Evolutionary conservation across 164 flowering plant genomes (phyloP).

Genomic region (Annona squamosa): DNA sequence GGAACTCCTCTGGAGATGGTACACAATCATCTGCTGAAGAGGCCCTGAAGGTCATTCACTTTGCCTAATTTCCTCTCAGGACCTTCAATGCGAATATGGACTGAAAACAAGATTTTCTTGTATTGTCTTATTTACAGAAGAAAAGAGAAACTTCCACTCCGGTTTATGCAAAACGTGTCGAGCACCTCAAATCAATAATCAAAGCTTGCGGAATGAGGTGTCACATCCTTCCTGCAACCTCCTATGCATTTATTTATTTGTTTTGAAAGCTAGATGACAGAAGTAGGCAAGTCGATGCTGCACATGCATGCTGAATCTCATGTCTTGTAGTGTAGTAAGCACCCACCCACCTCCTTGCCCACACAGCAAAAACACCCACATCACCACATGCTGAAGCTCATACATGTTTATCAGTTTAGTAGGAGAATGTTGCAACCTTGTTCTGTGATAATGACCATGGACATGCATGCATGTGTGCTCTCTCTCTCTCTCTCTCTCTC

Average conservation of each 20-base stretch:
- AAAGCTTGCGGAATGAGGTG: conserved; percentile 93
- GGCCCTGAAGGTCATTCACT: conserved; percentile 41
- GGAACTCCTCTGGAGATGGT: conserved; percentile 44
- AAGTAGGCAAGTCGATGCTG: no score
- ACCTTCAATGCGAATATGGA: neutral
- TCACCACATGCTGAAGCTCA: no score
- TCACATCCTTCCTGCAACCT: conserved; percentile 1
- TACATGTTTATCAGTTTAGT: no score
- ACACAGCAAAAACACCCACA: no score
- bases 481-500: no score
- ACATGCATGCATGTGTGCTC: no score
- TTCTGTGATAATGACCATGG: no score
- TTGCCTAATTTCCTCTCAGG: neutral
- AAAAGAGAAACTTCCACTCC: conserved; percentile 47
- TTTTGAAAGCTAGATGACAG: no score
- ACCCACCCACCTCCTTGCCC: no score
- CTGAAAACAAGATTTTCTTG: neutral
- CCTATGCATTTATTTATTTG: neutral
- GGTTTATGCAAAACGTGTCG: conserved; percentile 75
- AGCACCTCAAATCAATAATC: conserved; percentile 74
- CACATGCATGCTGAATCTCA: no score
- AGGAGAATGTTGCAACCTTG: no score
- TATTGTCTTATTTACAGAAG: conserved; percentile 37
- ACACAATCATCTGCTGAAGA: conserved; percentile 59
- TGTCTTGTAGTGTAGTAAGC: no score